phyloP scores from a whole-genome alignment of 2,329 filamentous ascomycete genomes.

The Scleromitrula shiraiana region DNA sequence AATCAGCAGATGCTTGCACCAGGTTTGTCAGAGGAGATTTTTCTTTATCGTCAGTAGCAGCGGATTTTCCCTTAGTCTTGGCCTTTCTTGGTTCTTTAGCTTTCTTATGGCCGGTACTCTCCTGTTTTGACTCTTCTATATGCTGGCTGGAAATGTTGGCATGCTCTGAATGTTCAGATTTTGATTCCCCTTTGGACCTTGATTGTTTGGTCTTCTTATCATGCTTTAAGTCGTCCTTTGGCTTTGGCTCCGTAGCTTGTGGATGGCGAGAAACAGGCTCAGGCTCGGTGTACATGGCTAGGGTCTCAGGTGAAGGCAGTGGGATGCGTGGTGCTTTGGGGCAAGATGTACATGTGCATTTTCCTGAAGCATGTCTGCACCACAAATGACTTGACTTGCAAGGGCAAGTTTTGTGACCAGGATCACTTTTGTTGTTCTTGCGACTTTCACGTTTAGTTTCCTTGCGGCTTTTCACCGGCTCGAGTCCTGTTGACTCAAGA shows the following conservation, averaged over 20 bases:
- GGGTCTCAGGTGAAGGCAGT: too few species aligned
- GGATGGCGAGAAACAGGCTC: too few species aligned
- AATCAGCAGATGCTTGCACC: too few species aligned
- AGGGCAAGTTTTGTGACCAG: neutral
- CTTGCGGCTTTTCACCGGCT: neutral
- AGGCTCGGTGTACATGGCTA: too few species aligned
- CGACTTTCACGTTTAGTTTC: neutral
- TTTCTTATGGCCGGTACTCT: neutral
- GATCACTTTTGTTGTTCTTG: neutral
- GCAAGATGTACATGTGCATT: constrained; percentile 3
- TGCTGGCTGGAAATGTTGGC: too few species aligned
- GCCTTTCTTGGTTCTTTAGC: neutral
- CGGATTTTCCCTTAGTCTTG: too few species aligned
- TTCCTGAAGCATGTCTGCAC: constrained; percentile 3
- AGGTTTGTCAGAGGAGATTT: too few species aligned
- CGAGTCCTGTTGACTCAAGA: neutral
- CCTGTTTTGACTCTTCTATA: too few species aligned
- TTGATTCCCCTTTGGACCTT: neutral
- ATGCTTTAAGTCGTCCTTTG: neutral
- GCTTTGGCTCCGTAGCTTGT: too few species aligned
- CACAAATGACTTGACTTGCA: constrained; percentile 7
- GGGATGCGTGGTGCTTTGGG: constrained; percentile 5
- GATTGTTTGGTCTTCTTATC: neutral
- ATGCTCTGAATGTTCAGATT: neutral
- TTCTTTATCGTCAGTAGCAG: too few species aligned